Evolutionary conservation across 1,284 basidiomycete genomes (phyloP), one percentile per base, ranked within the genome.

Genomic region (Lignosus rhinocerotis): DNA sequence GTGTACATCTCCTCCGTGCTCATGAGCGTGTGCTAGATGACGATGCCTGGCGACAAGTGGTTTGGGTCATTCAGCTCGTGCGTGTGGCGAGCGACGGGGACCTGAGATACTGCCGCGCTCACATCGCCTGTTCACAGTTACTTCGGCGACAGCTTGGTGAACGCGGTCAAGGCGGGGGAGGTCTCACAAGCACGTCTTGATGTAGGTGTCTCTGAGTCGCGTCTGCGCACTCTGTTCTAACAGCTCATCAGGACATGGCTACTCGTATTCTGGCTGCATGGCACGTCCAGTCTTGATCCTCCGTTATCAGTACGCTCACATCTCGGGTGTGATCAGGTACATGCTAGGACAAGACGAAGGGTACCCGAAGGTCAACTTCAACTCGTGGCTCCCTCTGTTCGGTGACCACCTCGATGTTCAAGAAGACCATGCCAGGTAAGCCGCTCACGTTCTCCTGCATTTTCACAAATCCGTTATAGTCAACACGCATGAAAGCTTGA

Each of bases 351-450:
- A 89, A 71, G 86, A 89, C 66, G 75, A 74, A 2, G 78, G 76
- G 1, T 89, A 76, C 68, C 86, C 86, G 0, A 66, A 74, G 0
- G 74, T 79, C 16, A 75, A 76, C 66, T 75, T 76, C 62, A 66
- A 76, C 56, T 68, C 69, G 33, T 75, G 69, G 72, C 67, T 75
- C 47, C 33, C 54, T 2, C 53, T 60, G 49, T 46, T 60, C 6
- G 61, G 64, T 42, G 78, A 71, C 6, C 83, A 87, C 60, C 80
- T 89, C 38, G 78, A 92, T 66, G 90, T 90, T 1, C 84, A 86
- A 69, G 81, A 72, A 7, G 77, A 88, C 66, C 90, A 92, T 62
- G 79, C 78, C 60, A 76, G 80, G 82, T 80, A 61, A 44, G 74
- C 34, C 31, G 30, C 46, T 16, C 31, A 3, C 46, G n/a, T 8